Evolutionary conservation across 176 grass and related monocot species (phyloP), one percentile per base, ranked within the genome.

Genomic region (Hordeum marinum): DNA sequence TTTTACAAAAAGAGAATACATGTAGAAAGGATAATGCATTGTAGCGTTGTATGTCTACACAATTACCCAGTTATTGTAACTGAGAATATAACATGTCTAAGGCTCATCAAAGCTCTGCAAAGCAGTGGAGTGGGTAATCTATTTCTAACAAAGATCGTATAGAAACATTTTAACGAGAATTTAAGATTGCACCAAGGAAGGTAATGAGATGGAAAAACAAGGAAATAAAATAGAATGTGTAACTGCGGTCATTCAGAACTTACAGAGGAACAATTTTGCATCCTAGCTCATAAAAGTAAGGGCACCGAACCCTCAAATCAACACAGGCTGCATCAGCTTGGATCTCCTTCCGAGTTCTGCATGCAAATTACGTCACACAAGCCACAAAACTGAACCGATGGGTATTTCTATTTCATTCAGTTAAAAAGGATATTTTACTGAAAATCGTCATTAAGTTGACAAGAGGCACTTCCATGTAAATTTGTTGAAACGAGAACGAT

Each of bases 311-410:
- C 73, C 87, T 94, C 83, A 98, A 72, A 87, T 98, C 90, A 75
- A 98, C 96, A 90, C 96, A 95, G 29, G 89, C 89, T 26, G 96
- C 96, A 92, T 98, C 96, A 85, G 96, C 96, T 87, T 98, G 91
- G 78, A 98, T 88, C 63, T 98, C 93, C 72, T 95, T 95, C 69
- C 81, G 81, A 59, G 88, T 98, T 86, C 95, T 98, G 90, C 46
- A 61, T 21, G 69, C 9, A 88, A 62, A 24, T 9, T 43, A 15
- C 11, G 1, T 9, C 48, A 72, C 29, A 70, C 5, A 20, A 50
- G 50, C 14, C 11, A 79, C 59, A 26, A 21, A 63, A 63, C 6
- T 72, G 9, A 21, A 78, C 6, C 24, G 41, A 72, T 8, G 2
- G 36, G 37, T 21, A 72, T 70, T 18, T 41, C 9, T 9, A 41